A percentile compares a stretch with the other conserved stretches of the same genome.
These are phyloP conservation scores for Diatrype stigma DNA, from an alignment of 2,329 filamentous ascomycete species.

Conservation along the genomic window DNA sequence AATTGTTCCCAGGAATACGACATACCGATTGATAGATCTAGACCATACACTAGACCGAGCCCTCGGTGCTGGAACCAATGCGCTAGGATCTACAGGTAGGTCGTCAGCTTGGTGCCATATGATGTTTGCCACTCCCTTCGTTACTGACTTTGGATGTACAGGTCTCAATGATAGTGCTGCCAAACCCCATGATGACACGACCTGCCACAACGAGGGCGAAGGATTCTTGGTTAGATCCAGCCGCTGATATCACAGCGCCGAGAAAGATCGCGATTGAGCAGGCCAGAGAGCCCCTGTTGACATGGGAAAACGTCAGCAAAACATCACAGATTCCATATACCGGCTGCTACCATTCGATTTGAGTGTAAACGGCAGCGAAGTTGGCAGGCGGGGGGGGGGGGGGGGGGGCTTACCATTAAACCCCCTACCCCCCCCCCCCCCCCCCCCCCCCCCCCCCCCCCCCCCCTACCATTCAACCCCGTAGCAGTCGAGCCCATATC, in stretches of 20 bases:
- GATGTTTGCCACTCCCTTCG: not conserved
- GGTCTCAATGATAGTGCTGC: constrained; percentile 21
- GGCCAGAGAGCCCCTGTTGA: constrained; percentile 15
- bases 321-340: not conserved
- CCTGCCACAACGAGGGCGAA: constrained; percentile 18
- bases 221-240: constrained; percentile 16
- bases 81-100: constrained; percentile 14
- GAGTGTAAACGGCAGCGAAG: too few species aligned
- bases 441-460: too few species aligned
- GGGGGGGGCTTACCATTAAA: constrained; percentile 18
- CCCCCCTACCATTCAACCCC: constrained; percentile 24
- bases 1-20: not conserved
- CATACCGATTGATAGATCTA: constrained; percentile 18
- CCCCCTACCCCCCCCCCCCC: too few species aligned
- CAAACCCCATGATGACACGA: constrained; percentile 23
- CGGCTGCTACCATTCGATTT: too few species aligned
- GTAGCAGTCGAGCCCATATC: constrained; percentile 22
- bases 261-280: constrained; percentile 19
- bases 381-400: too few species aligned
- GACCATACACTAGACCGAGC: constrained; percentile 19
- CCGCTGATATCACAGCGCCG: constrained; percentile 19
- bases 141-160: constrained; percentile 22
- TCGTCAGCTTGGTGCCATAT: not conserved
- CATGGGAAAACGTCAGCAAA: not conserved
- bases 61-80: constrained; percentile 23